Conservation (phyloP, 129 eudicot genomes). For the Smallanthus sonchifolius region DNA sequence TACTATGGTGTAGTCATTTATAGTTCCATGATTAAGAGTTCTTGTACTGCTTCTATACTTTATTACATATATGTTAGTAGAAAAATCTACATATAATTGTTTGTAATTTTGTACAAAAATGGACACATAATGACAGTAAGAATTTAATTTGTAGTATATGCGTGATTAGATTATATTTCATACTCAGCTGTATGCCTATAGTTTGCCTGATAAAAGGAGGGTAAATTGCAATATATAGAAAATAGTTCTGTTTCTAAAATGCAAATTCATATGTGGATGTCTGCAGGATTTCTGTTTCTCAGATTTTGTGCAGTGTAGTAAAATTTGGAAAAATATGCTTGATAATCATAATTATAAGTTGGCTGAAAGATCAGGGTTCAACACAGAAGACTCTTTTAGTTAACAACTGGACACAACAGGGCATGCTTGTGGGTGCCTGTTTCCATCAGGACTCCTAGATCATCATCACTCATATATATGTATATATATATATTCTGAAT, state of each 20-base stretch:
- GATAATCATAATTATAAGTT: conserved; percentile 7
- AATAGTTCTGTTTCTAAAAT: neutral
- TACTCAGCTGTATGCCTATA: conserved; percentile 1
- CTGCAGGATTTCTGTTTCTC: conserved; percentile 1
- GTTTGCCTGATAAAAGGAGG: conserved; percentile 6
- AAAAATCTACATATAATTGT: neutral
- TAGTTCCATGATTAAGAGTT: neutral
- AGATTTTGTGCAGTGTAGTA: conserved; percentile 10
- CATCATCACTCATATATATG: neutral
- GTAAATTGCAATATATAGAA: neutral
- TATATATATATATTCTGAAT: neutral
- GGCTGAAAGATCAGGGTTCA: conserved; percentile 10
- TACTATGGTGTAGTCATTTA: neutral
- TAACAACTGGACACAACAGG: neutral
- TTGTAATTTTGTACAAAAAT: neutral
- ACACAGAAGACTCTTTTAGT: conserved; percentile 12
- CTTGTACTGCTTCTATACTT: neutral
- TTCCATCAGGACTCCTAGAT: neutral
- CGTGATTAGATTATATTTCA: neutral
- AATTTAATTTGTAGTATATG: neutral
- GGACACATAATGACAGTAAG: neutral
- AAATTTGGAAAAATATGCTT: conserved; percentile 2
- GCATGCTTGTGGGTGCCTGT: neutral
- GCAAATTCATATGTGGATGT: neutral
- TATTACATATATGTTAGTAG: neutral